A percentile compares a stretch with the other conserved stretches of the same genome.
Evolutionary conservation across 164 flowering plant species (phyloP).

Genomic region (Amborella trichopoda): DNA sequence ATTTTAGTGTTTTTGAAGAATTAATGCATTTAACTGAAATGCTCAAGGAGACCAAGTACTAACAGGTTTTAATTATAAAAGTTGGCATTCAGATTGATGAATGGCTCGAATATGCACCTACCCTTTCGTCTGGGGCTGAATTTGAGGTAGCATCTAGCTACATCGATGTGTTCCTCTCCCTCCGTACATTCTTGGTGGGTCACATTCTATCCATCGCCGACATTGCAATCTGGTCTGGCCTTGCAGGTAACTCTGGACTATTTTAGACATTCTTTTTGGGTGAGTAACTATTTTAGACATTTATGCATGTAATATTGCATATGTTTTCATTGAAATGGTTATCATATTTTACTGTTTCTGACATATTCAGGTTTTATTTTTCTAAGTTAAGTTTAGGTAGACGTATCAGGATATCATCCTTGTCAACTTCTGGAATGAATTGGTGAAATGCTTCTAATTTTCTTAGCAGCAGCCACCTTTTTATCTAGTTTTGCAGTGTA

Average conservation of each 20-base stretch:
- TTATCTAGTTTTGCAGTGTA: background rate
- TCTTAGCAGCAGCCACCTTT: too few species aligned
- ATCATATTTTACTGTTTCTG: too few species aligned
- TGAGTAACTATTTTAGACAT: too few species aligned
- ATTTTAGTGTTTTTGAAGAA: background rate
- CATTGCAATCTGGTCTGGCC: constrained; percentile 71
- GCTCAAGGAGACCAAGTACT: background rate
- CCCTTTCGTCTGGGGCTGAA: constrained; percentile 57
- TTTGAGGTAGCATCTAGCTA: constrained; percentile 69
- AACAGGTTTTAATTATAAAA: background rate
- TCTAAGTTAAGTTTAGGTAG: too few species aligned
- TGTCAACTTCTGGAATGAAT: too few species aligned
- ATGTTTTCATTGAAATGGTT: too few species aligned
- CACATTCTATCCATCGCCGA: constrained; percentile 62
- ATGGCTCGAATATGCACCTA: constrained; percentile 59
- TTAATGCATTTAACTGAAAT: background rate
- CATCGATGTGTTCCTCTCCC: constrained; percentile 40
- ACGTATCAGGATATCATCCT: too few species aligned
- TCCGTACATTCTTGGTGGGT: constrained; percentile 61
- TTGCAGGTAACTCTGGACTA: constrained; percentile 74
- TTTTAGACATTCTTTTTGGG: too few species aligned
- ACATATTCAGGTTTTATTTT: too few species aligned
- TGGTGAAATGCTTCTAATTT: too few species aligned
- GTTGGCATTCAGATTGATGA: constrained; percentile 53
- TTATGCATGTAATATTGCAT: too few species aligned